Evolutionary conservation across 768 basidiomycete genomes (phyloP).

Genomic region (Trametes maxima): DNA sequence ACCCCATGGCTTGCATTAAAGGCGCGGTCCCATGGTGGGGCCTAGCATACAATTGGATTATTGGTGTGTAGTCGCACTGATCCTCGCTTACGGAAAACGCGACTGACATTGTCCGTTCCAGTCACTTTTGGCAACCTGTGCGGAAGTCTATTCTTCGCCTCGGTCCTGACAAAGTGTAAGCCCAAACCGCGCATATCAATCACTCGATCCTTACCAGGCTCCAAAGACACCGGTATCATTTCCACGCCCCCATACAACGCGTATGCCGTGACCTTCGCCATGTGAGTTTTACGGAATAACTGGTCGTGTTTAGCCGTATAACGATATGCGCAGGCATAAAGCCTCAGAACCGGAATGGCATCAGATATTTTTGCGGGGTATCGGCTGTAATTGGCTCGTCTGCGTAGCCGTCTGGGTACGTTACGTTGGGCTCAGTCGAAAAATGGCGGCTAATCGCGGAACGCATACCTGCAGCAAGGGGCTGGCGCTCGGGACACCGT

Average conservation of each 20-base stretch:
- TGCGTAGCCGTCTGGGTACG: constrained; percentile 73
- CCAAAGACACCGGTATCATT: constrained; percentile 59
- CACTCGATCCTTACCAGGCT: neutral
- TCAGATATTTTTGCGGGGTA: constrained; percentile 72
- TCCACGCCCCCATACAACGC: constrained; percentile 58
- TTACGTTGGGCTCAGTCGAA: neutral
- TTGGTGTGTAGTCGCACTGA: constrained; percentile 45
- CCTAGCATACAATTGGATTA: constrained; percentile 65
- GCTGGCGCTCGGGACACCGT: constrained; percentile 65
- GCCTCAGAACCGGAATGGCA: constrained; percentile 68
- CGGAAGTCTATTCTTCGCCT: constrained; percentile 72
- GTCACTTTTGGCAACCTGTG: constrained; percentile 70
- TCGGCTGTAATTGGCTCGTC: constrained; percentile 80
- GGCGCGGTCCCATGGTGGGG: constrained; percentile 71
- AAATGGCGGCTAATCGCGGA: neutral
- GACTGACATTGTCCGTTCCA: constrained; percentile 28
- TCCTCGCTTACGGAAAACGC: neutral
- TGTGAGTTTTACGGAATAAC: constrained; percentile 43
- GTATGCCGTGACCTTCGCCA: constrained; percentile 54
- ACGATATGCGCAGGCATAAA: constrained; percentile 48
- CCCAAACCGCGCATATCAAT: neutral
- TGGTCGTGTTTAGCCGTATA: neutral
- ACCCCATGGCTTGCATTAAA: constrained; percentile 69
- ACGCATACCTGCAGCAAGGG: constrained; percentile 54
- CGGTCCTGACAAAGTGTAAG: constrained; percentile 66